These are phyloP conservation scores for Aspergillus chevalieri DNA, from an alignment of 2,329 filamentous ascomycete species.

Conservation along the genomic window DNA sequence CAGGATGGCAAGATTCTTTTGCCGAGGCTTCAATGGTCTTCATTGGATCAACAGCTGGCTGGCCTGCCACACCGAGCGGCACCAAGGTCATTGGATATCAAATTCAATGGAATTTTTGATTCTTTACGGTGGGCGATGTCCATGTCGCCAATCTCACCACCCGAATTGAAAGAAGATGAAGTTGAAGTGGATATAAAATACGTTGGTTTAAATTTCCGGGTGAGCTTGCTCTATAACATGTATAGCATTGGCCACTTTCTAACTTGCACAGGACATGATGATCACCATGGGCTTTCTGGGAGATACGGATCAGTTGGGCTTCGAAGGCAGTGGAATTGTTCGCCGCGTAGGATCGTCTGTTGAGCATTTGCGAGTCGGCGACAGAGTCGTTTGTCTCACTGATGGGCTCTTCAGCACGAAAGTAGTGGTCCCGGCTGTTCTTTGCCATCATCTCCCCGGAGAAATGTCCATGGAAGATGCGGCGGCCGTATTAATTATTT, in stretches of 20 bases:
- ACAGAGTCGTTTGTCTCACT: background rate
- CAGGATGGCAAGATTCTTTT: background rate
- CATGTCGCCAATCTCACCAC: background rate
- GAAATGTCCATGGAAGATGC: too few species aligned
- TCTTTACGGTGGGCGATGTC: background rate
- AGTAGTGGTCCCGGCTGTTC: background rate
- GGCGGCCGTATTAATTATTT: too few species aligned
- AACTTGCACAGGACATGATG: slow-evolving; percentile 9
- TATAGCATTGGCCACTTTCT: too few species aligned
- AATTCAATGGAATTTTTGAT: background rate
- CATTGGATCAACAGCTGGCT: background rate
- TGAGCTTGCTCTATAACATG: background rate
- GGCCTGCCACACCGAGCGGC: background rate
- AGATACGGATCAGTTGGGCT: slow-evolving; percentile 1
- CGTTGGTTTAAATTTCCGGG: slow-evolving; percentile 12
- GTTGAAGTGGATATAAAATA: slow-evolving; percentile 10
- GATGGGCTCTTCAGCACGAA: slow-evolving; percentile 1
- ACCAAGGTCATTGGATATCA: background rate
- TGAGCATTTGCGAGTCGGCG: background rate
- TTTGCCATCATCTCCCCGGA: too few species aligned
- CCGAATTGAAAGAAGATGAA: background rate
- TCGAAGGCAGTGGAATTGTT: slow-evolving; percentile 3
- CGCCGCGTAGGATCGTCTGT: slow-evolving; percentile 3
- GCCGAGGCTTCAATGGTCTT: background rate
- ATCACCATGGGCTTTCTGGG: slow-evolving; percentile 3